Conservation (phyloP, 176 grass and related monocot genomes). For the Calamus simplicifolius region DNA sequence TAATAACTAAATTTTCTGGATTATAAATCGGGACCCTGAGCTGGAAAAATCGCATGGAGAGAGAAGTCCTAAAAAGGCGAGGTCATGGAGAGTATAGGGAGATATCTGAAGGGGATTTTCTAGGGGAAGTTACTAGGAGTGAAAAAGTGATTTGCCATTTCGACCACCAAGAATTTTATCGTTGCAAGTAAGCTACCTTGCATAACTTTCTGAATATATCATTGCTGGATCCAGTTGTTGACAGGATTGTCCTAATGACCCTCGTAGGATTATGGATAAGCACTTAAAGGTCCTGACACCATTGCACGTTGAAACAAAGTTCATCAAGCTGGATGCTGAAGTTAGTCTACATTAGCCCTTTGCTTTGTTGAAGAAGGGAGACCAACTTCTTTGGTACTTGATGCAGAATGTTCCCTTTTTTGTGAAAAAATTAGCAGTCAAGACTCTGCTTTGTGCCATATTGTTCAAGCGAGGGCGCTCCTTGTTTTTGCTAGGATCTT, state of each 20-base stretch:
- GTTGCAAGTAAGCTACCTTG: constrained; percentile 66
- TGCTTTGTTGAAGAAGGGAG: neutral
- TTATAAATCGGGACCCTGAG: constrained; percentile 59
- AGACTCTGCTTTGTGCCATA: constrained; percentile 76
- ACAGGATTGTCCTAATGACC: constrained; percentile 1
- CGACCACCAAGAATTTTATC: constrained; percentile 93
- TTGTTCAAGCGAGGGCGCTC: constrained; percentile 68
- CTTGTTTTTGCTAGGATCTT: neutral
- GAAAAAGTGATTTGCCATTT: constrained; percentile 94
- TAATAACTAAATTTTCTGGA: neutral
- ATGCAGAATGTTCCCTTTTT: constrained; percentile 93
- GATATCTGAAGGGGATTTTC: constrained; percentile 93
- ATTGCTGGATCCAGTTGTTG: constrained; percentile 4
- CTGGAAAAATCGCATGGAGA: constrained; percentile 94
- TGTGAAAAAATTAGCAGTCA: constrained; percentile 71
- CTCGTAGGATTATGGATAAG: constrained; percentile 95
- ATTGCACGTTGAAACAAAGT: constrained; percentile 70
- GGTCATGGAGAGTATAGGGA: constrained; percentile 91
- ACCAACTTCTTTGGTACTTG: constrained; percentile 24
- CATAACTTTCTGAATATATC: constrained; percentile 2
- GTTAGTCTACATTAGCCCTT: constrained; percentile 29
- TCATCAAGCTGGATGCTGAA: constrained; percentile 92
- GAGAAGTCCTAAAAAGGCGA: constrained; percentile 80
- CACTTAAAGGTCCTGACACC: constrained; percentile 77
- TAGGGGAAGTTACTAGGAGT: constrained; percentile 90